These are phyloP conservation scores for Platanus orientalis DNA, from an alignment of 164 flowering plant species.

Conservation along the genomic window DNA sequence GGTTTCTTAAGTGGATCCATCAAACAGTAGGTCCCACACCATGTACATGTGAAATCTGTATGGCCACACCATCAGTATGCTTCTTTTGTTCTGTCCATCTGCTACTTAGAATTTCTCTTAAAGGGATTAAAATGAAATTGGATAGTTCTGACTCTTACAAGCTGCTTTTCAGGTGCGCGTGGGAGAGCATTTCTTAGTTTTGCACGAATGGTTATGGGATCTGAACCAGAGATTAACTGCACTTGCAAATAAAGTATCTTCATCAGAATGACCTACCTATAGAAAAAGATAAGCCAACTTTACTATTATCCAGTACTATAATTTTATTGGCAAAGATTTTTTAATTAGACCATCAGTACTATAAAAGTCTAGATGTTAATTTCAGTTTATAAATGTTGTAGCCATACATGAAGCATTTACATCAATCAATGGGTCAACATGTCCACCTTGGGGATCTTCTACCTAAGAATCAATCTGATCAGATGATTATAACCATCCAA, in stretches of 20 bases:
- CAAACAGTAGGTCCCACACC: neutral
- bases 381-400: no score
- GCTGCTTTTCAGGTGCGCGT: constrained; percentile 85
- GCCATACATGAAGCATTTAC: no score
- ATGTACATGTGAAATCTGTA: neutral
- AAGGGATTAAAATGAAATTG: neutral
- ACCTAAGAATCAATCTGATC: neutral
- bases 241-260: constrained; percentile 5
- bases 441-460: no score
- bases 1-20: no score
- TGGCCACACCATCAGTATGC: neutral
- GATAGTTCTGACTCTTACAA: constrained; percentile 43
- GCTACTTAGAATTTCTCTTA: neutral
- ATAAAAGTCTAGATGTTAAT: neutral
- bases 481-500: neutral
- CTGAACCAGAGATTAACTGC: constrained; percentile 81
- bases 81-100: no score
- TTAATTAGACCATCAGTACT: neutral
- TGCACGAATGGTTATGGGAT: constrained; percentile 70
- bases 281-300: neutral
- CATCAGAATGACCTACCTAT: constrained; percentile 2
- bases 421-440: no score
- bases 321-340: neutral
- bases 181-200: constrained; percentile 70
- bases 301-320: neutral